Percentiles rank a stretch among this genome's conserved stretches.
Evolutionary conservation across 495 filamentous ascomycete species (phyloP).

Genomic region (Gamarada debralockiae): DNA sequence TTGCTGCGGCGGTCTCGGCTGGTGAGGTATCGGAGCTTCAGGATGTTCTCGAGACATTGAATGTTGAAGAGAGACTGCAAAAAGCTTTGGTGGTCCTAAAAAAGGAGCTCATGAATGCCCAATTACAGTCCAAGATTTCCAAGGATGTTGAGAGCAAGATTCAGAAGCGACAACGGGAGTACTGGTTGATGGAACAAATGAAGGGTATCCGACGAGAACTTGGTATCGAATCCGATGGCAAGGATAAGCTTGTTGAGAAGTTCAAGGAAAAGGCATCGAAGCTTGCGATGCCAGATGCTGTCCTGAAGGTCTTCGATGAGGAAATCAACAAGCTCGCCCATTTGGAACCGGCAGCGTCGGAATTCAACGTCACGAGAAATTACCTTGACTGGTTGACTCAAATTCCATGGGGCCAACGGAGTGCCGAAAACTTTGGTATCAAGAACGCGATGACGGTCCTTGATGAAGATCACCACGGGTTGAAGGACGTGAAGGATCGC

Average conservation of each 20-base stretch:
- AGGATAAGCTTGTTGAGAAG: constrained; percentile 94
- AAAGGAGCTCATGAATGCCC: constrained; percentile 96
- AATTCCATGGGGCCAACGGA: constrained; percentile 95
- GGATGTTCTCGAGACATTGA: constrained; percentile 83
- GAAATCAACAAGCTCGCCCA: constrained; percentile 96
- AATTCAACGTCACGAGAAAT: constrained; percentile 99
- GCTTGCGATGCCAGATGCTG: constrained; percentile 92
- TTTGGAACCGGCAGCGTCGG: constrained; percentile 89
- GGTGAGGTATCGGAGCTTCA: constrained; percentile 91
- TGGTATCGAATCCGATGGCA: constrained; percentile 94
- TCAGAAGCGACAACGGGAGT: constrained; percentile 95
- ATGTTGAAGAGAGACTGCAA: constrained; percentile 83
- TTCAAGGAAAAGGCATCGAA: constrained; percentile 95
- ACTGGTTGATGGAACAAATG: constrained; percentile 99
- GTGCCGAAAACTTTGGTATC: constrained; percentile 95
- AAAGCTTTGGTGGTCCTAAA: constrained; percentile 91
- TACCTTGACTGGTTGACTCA: constrained; percentile 99
- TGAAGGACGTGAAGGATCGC: constrained; percentile 98
- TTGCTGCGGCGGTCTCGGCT: constrained; percentile 90
- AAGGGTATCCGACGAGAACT: constrained; percentile 96
- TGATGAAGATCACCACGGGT: constrained; percentile 94
- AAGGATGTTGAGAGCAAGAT: constrained; percentile 98
- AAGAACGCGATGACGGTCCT: constrained; percentile 83
- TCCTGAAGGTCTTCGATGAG: constrained; percentile 97
- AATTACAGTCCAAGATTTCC: constrained; percentile 94